phyloP scores from a whole-genome alignment of 139 green algal genomes.

The Mesostigma viride region DNA sequence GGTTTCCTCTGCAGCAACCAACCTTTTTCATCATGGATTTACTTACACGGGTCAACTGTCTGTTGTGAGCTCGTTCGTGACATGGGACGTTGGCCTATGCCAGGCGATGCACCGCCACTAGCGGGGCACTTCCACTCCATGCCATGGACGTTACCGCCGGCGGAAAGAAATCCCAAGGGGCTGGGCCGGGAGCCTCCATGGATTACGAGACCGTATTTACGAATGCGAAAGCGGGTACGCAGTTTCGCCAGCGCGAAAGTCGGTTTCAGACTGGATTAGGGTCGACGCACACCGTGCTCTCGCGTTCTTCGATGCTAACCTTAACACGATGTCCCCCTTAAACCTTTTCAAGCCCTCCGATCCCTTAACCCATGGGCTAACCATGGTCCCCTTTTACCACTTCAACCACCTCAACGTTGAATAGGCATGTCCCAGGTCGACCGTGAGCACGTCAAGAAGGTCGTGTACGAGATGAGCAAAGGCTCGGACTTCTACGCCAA shows the following conservation, averaged over 20 bases:
- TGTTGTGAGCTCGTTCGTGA: too few relatives aligned
- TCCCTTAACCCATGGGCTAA: not conserved
- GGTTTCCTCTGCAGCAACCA: too few relatives aligned
- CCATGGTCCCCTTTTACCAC: not conserved
- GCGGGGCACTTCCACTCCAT: too few relatives aligned
- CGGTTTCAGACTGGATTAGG: not conserved
- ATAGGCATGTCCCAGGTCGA: not conserved
- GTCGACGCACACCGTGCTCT: too few relatives aligned
- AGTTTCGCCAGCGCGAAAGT: not conserved
- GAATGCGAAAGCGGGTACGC: constrained; percentile 64
- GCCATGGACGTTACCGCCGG: too few relatives aligned
- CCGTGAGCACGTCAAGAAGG: constrained; percentile 1
- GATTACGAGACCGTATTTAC: constrained; percentile 84
- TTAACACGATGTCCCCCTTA: too few relatives aligned
- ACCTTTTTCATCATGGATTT: too few relatives aligned
- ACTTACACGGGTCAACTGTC: too few relatives aligned
- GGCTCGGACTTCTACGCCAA: constrained; percentile 76
- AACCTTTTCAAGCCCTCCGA: not conserved
- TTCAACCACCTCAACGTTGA: not conserved
- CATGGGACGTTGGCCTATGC: too few relatives aligned
- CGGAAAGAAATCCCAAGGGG: too few relatives aligned
- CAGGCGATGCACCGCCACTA: too few relatives aligned
- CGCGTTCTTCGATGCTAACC: not conserved
- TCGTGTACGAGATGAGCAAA: constrained; percentile 88
- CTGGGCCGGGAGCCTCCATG: constrained; percentile 14